Conservation (phyloP, 768 basidiomycete species). For the Leccinum pellstonianum region DNA sequence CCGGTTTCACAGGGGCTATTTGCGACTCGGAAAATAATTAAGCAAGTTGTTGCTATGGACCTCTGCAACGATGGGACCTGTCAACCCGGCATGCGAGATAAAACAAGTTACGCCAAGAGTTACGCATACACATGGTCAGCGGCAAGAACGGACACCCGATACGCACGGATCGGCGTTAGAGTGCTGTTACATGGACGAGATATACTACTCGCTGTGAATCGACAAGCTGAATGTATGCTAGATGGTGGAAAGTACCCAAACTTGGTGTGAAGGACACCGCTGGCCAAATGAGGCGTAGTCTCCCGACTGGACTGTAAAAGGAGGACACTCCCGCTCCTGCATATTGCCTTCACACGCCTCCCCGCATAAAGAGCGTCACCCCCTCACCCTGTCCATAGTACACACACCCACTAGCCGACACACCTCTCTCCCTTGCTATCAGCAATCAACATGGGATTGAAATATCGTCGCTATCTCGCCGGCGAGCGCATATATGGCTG, state of each 20-base stretch:
- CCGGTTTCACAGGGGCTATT: neutral
- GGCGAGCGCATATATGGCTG: slow-evolving; percentile 89
- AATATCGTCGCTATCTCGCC: slow-evolving; percentile 81
- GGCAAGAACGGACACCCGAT: neutral
- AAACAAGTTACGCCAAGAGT: neutral
- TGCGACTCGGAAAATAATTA: neutral
- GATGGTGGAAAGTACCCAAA: slow-evolving; percentile 8
- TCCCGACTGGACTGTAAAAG: slow-evolving; percentile 25
- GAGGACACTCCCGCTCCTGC: slow-evolving; percentile 18
- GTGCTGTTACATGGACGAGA: slow-evolving; percentile 14
- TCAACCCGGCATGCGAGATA: neutral
- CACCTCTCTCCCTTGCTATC: neutral
- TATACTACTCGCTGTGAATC: neutral
- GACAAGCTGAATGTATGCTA: slow-evolving; percentile 5
- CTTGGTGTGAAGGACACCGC: slow-evolving; percentile 25
- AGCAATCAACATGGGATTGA: slow-evolving; percentile 70
- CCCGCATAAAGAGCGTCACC: slow-evolving; percentile 26
- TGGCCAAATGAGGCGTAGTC: slow-evolving; percentile 24
- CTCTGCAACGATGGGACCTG: neutral
- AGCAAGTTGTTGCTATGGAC: neutral
- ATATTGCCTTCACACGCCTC: slow-evolving; percentile 30
- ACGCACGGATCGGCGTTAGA: slow-evolving; percentile 26
- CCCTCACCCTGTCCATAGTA: neutral
- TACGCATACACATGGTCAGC: neutral
- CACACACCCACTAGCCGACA: neutral